Evolutionary conservation across 768 basidiomycete genomes (phyloP).

Genomic region (Hericium alpestre): DNA sequence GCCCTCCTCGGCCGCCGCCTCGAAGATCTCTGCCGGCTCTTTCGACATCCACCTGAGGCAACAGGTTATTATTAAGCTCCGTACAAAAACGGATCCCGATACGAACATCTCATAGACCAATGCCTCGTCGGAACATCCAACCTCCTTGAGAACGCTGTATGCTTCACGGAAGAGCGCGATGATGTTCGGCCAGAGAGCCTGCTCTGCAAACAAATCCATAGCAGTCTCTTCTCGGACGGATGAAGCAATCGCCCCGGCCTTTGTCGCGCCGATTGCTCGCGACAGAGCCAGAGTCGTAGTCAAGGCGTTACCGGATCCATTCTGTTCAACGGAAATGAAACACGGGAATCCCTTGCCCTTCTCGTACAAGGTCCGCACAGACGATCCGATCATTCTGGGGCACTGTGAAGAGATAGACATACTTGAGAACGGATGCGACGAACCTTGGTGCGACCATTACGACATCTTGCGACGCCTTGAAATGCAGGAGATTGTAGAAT

Average conservation of each 20-base stretch:
- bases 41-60: conserved; percentile 60
- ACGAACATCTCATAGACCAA: conserved; percentile 54
- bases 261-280: conserved; percentile 50
- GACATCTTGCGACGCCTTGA: conserved; percentile 43
- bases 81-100: neutral
- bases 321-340: conserved; percentile 55
- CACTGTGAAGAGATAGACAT: neutral
- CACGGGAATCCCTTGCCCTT: conserved; percentile 55
- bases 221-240: conserved; percentile 53
- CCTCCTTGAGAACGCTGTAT: conserved; percentile 51
- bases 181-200: conserved; percentile 59
- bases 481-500: conserved; percentile 47
- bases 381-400: conserved; percentile 54
- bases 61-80: neutral
- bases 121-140: conserved; percentile 57
- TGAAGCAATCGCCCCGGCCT: conserved; percentile 52
- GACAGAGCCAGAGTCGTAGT: conserved; percentile 41
- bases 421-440: neutral
- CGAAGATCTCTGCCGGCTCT: conserved; percentile 60
- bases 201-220: conserved; percentile 57
- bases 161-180: conserved; percentile 54
- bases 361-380: conserved; percentile 49
- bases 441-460: conserved; percentile 61
- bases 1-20: conserved; percentile 56
- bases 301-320: conserved; percentile 41